These are phyloP conservation scores for Fusarium avenaceum DNA, from an alignment of 2,329 filamentous ascomycete genomes.

Conservation along the genomic window DNA sequence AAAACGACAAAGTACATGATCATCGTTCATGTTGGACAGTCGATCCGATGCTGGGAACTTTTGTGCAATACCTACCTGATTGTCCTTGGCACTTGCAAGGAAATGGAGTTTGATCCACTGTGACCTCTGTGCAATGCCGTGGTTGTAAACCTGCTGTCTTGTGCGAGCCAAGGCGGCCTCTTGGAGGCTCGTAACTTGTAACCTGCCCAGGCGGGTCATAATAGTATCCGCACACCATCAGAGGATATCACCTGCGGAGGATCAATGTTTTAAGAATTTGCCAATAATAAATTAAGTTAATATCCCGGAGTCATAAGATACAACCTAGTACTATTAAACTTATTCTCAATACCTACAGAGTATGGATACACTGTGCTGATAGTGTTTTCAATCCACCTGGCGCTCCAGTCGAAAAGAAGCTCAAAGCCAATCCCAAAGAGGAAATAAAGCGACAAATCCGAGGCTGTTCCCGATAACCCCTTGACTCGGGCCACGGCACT, in stretches of 20 bases:
- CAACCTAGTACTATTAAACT: neutral
- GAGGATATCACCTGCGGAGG: no score
- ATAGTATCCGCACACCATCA: no score
- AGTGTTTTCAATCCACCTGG: neutral
- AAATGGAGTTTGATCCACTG: constrained; percentile 22
- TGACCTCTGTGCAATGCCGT: constrained; percentile 15
- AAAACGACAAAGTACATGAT: constrained; percentile 30
- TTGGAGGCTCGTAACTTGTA: constrained; percentile 11
- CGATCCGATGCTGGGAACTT: constrained; percentile 13
- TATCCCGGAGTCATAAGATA: neutral
- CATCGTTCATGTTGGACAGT: neutral
- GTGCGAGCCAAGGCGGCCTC: constrained; percentile 8
- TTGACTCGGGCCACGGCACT: constrained; percentile 51
- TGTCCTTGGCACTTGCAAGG: constrained; percentile 23
- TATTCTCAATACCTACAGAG: neutral
- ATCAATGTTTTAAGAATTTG: no score
- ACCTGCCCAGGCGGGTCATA: neutral
- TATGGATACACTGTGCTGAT: neutral
- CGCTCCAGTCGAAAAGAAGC: constrained; percentile 10
- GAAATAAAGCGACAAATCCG: constrained; percentile 14
- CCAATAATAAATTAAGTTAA: no score
- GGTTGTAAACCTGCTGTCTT: constrained; percentile 16
- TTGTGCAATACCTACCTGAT: constrained; percentile 16
- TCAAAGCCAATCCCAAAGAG: constrained; percentile 6
- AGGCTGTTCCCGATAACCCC: constrained; percentile 37